Percentiles rank a stretch among this genome's conserved stretches.
Conservation (phyloP, 768 basidiomycete genomes). For the Megacollybia marginata region DNA sequence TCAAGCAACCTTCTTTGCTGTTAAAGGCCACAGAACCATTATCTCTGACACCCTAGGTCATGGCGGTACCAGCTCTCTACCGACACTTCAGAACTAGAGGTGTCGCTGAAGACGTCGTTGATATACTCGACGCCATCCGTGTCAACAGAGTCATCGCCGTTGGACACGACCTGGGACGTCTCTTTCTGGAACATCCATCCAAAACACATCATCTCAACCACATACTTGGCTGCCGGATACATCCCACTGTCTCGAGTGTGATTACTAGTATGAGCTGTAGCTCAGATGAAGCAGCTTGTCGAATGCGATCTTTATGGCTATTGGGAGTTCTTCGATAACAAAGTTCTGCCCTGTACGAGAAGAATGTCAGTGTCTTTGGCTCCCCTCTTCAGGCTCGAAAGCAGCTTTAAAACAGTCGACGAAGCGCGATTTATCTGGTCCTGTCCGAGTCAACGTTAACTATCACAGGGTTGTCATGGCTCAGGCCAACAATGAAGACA, state of each 20-base stretch:
- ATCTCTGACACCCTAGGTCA: slow-evolving; percentile 42
- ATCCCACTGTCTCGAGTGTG: slow-evolving; percentile 12
- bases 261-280: slow-evolving; percentile 14
- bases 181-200: slow-evolving; percentile 29
- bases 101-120: slow-evolving; percentile 23
- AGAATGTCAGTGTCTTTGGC: slow-evolving; percentile 17
- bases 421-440: too few relatives aligned
- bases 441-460: too few relatives aligned
- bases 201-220: slow-evolving; percentile 33
- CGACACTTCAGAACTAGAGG: slow-evolving; percentile 12
- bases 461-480: too few relatives aligned
- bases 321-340: slow-evolving; percentile 28
- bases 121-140: slow-evolving; percentile 22
- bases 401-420: too few relatives aligned
- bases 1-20: slow-evolving; percentile 29
- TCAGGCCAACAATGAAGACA: too few relatives aligned
- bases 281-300: slow-evolving; percentile 16
- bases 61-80: slow-evolving; percentile 34
- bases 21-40: slow-evolving; percentile 34
- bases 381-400: too few relatives aligned
- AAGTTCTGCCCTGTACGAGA: slow-evolving; percentile 22
- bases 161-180: slow-evolving; percentile 31
- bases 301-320: slow-evolving; percentile 35
- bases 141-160: slow-evolving; percentile 20
- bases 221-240: slow-evolving; percentile 28